Evolutionary conservation across 1,139 yeast genomes (phyloP).

Genomic region (Candida smagusa): DNA sequence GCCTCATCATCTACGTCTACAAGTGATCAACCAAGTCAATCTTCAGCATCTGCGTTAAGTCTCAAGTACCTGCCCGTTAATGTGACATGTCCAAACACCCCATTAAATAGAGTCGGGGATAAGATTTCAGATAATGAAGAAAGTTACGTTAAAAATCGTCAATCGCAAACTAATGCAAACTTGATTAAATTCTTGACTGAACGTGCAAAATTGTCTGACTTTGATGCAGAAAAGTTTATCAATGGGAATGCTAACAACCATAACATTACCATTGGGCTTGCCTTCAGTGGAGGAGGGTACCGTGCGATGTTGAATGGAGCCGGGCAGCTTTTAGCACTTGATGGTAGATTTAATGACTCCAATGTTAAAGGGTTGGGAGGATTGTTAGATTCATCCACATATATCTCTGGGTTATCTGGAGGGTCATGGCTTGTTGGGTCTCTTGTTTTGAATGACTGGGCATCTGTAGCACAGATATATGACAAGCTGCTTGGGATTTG

Average conservation of each 20-base stretch:
- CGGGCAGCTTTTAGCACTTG: conserved; percentile 38
- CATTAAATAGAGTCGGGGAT: conserved; percentile 24
- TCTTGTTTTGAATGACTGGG: conserved; percentile 36
- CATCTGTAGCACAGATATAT: conserved; percentile 34
- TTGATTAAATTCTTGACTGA: conserved; percentile 28
- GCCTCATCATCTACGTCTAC: neutral
- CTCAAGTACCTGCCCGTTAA: conserved; percentile 28
- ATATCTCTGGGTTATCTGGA: conserved; percentile 43
- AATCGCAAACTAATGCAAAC: conserved; percentile 29
- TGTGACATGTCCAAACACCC: conserved; percentile 23
- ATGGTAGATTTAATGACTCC: conserved; percentile 27
- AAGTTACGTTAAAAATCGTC: conserved; percentile 27
- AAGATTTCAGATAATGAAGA: conserved; percentile 24
- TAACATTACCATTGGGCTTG: conserved; percentile 40
- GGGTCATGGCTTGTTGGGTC: conserved; percentile 45
- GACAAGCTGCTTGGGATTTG: conserved; percentile 28
- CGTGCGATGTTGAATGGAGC: conserved; percentile 46
- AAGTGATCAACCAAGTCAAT: neutral
- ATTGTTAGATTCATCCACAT: conserved; percentile 35
- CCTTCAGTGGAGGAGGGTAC: conserved; percentile 48
- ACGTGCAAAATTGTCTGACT: conserved; percentile 31
- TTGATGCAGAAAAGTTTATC: conserved; percentile 32
- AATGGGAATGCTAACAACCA: conserved; percentile 21
- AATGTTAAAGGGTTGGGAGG: conserved; percentile 36
- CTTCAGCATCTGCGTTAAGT: conserved; percentile 1